A percentile compares a stretch with the other conserved stretches of the same genome.
Conservation (phyloP, 2,329 filamentous ascomycete genomes). For the Talaromyces sp. region DNA sequence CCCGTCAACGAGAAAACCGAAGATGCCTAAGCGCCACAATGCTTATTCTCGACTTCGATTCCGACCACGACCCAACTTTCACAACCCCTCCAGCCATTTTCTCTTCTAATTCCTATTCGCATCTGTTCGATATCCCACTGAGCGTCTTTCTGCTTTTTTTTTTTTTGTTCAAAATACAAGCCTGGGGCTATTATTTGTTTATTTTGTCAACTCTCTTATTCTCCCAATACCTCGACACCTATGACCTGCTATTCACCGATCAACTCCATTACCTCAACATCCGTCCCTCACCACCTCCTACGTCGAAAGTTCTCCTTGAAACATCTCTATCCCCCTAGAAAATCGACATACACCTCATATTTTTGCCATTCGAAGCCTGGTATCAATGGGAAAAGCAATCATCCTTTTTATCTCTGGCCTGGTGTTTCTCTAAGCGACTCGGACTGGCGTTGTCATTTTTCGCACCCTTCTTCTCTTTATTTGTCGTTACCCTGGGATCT, state of each 20-base stretch:
- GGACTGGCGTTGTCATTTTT: not conserved
- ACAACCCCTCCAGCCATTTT: not conserved
- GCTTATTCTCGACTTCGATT: not conserved
- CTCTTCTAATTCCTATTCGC: not conserved
- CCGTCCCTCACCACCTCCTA: not conserved
- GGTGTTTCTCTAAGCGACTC: not conserved
- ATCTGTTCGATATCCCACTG: slow-evolving; percentile 7
- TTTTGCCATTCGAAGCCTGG: too few relatives aligned
- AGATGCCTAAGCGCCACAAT: not conserved
- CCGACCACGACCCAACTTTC: not conserved
- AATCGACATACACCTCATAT: not conserved
- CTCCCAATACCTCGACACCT: not conserved
- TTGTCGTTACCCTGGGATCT: not conserved
- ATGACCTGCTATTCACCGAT: not conserved
- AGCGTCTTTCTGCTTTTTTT: slow-evolving; percentile 4
- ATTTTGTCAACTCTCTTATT: not conserved
- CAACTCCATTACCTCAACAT: not conserved
- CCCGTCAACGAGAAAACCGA: slow-evolving; percentile 29
- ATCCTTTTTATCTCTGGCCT: not conserved
- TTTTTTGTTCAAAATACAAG: slow-evolving; percentile 2
- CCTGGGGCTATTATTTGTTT: slow-evolving; percentile 8
- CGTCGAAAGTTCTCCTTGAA: too few relatives aligned
- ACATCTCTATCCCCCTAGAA: too few relatives aligned
- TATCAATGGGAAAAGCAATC: not conserved
- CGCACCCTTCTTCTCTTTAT: not conserved